These are phyloP conservation scores for Microcyclosporella mali DNA, from an alignment of 2,329 filamentous ascomycete genomes.

Conservation along the genomic window DNA sequence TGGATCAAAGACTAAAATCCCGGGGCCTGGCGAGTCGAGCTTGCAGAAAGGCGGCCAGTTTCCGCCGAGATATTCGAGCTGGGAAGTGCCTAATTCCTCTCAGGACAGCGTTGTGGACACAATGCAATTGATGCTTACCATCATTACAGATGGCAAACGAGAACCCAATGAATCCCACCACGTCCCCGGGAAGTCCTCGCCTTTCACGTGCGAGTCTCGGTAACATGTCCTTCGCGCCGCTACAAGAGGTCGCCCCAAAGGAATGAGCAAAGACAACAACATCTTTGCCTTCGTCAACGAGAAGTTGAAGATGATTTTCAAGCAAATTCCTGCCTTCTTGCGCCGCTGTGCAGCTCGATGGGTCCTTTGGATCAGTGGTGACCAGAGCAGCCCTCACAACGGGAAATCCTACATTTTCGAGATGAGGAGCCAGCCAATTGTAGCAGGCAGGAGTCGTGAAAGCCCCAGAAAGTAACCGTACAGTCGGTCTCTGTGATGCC, in stretches of 20 bases:
- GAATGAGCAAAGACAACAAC: constrained; percentile 7
- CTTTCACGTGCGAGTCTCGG: constrained; percentile 5
- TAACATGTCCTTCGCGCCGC: constrained; percentile 5
- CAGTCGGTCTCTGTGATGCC: constrained; percentile 1
- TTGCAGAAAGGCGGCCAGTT: constrained; percentile 1
- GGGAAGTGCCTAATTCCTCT: neutral
- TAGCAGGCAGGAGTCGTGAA: constrained; percentile 6
- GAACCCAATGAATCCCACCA: constrained; percentile 10
- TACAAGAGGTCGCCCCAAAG: constrained; percentile 10
- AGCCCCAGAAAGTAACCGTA: constrained; percentile 9
- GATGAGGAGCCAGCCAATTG: constrained; percentile 4
- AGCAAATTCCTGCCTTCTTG: constrained; percentile 3
- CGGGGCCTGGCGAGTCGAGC: constrained; percentile 4
- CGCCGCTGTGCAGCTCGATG: constrained; percentile 1
- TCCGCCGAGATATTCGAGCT: constrained; percentile 8
- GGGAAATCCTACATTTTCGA: constrained; percentile 3
- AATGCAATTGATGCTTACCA: neutral
- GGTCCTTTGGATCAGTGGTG: constrained; percentile 5
- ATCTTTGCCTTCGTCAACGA: constrained; percentile 6
- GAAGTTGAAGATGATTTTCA: constrained; percentile 1
- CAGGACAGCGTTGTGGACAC: too few species aligned
- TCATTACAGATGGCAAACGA: constrained; percentile 5
- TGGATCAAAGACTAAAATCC: constrained; percentile 9
- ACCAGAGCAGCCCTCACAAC: constrained; percentile 5
- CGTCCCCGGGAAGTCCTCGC: constrained; percentile 8